Conservation (phyloP, 768 basidiomycete genomes). For the Flagelloscypha sp. region DNA sequence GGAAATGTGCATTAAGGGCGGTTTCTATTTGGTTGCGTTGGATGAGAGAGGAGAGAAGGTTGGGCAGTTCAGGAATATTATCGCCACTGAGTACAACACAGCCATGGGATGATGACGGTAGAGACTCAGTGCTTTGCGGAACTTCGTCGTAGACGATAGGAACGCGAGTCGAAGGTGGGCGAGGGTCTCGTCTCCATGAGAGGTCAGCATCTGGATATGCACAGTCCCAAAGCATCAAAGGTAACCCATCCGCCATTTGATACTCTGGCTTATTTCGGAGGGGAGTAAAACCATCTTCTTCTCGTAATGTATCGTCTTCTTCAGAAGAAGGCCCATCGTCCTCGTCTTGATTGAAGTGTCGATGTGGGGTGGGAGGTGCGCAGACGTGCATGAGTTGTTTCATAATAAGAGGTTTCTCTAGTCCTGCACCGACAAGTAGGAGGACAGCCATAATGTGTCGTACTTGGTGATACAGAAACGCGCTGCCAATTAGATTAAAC, state of each 20-base stretch:
- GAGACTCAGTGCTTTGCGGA: too few relatives aligned
- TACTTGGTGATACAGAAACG: constrained; percentile 94
- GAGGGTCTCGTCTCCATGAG: constrained; percentile 52
- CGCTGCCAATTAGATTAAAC: constrained; percentile 78
- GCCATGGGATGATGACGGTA: too few relatives aligned
- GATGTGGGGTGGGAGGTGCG: constrained; percentile 6
- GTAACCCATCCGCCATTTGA: constrained; percentile 88
- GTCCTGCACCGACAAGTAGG: constrained; percentile 76
- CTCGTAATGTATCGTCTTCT: constrained; percentile 27
- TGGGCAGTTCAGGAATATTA: too few relatives aligned
- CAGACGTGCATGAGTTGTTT: constrained; percentile 67
- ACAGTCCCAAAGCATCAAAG: constrained; percentile 89
- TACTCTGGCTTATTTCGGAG: constrained; percentile 79
- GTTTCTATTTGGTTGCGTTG: constrained; percentile 58
- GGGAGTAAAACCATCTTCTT: too few relatives aligned
- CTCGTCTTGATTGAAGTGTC: too few relatives aligned
- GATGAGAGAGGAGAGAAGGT: too few relatives aligned
- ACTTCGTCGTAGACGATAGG: too few relatives aligned
- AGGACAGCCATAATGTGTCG: constrained; percentile 89
- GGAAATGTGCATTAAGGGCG: constrained; percentile 58
- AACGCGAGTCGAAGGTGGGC: too few relatives aligned
- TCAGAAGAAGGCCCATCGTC: too few relatives aligned
- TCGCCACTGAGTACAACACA: too few relatives aligned
- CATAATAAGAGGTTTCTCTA: constrained; percentile 68
- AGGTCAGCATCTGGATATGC: constrained; percentile 60